Percentiles rank a stretch among this genome's conserved stretches.
Conservation (phyloP, 1,284 basidiomycete genomes). For the Singerocomus inundabilis region DNA sequence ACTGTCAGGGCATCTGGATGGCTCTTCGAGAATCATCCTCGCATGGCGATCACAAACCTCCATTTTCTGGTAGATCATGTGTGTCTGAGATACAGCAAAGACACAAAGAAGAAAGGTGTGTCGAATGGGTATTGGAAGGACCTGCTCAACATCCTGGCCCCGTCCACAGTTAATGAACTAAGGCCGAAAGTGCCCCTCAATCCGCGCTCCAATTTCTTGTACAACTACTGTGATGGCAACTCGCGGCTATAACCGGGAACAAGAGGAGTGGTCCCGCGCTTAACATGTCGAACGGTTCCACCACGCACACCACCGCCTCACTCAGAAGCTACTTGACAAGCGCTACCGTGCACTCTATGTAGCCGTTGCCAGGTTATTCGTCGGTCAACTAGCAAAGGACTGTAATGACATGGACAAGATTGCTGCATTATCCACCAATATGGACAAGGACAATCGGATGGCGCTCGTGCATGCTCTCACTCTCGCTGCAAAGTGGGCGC, state of each 20-base stretch:
- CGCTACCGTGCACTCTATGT: conserved; percentile 62
- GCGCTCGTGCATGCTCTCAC: conserved; percentile 45
- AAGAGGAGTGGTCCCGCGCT: conserved; percentile 31
- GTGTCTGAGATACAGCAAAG: conserved; percentile 34
- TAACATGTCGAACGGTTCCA: conserved; percentile 26
- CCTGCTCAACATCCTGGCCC: conserved; percentile 57
- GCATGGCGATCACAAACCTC: conserved; percentile 61
- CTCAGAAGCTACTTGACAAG: conserved; percentile 43
- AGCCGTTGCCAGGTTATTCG: conserved; percentile 59
- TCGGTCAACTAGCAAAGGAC: conserved; percentile 50
- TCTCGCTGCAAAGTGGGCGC: conserved; percentile 70
- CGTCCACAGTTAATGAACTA: conserved; percentile 52
- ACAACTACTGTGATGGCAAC: conserved; percentile 20
- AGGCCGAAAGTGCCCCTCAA: conserved; percentile 6
- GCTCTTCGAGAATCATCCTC: conserved; percentile 62
- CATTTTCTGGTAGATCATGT: conserved; percentile 47
- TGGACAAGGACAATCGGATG: conserved; percentile 34
- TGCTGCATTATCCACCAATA: conserved; percentile 28
- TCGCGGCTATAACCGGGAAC: conserved; percentile 19
- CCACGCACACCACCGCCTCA: conserved; percentile 38
- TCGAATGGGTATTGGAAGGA: conserved; percentile 71
- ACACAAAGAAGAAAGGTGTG: conserved; percentile 20
- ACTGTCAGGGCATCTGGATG: conserved; percentile 57
- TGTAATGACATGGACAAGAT: conserved; percentile 37
- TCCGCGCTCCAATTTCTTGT: conserved; percentile 33